Evolutionary conservation across 2,329 filamentous ascomycete genomes (phyloP).

Genomic region (Pestalotiopsis sp.): DNA sequence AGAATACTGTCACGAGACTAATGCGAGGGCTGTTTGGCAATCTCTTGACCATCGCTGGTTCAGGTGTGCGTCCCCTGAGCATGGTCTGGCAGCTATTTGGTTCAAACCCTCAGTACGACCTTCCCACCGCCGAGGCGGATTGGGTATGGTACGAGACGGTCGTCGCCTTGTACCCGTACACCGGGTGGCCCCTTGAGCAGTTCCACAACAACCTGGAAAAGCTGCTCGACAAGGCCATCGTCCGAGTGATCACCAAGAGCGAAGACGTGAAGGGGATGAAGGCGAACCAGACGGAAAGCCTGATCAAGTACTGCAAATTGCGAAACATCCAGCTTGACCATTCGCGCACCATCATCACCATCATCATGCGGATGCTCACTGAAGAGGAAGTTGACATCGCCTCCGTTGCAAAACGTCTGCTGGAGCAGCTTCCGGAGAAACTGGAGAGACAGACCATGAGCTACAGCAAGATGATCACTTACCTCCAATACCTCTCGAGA

Average conservation of each 20-base stretch:
- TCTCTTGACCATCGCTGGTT: slow-evolving; percentile 28
- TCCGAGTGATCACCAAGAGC: slow-evolving; percentile 22
- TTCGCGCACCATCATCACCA: slow-evolving; percentile 22
- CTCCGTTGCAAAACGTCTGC: slow-evolving; percentile 17
- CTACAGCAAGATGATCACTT: slow-evolving; percentile 21
- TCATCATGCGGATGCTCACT: slow-evolving; percentile 20
- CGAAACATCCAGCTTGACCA: slow-evolving; percentile 25
- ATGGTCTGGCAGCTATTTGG: slow-evolving; percentile 26
- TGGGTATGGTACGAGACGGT: slow-evolving; percentile 25
- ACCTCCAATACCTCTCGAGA: slow-evolving; percentile 19
- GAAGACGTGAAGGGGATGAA: slow-evolving; percentile 18
- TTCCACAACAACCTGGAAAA: slow-evolving; percentile 23
- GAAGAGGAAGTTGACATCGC: slow-evolving; percentile 12
- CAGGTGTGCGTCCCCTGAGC: slow-evolving; percentile 23
- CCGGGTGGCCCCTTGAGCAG: slow-evolving; percentile 20
- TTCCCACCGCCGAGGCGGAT: slow-evolving; percentile 17
- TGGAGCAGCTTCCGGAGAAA: slow-evolving; percentile 15
- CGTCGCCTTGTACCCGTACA: slow-evolving; percentile 23
- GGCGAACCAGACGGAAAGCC: slow-evolving; percentile 3
- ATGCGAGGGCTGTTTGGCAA: slow-evolving; percentile 31
- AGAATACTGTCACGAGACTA: slow-evolving; percentile 28
- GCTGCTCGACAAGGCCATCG: slow-evolving; percentile 22
- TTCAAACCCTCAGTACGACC: slow-evolving; percentile 18
- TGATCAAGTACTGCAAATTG: slow-evolving; percentile 22
- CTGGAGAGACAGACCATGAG: slow-evolving; percentile 17